Evolutionary conservation across 129 eudicot genomes (phyloP), one percentile per base, ranked within the genome.

Genomic region (Gnaphalium uliginosum): DNA sequence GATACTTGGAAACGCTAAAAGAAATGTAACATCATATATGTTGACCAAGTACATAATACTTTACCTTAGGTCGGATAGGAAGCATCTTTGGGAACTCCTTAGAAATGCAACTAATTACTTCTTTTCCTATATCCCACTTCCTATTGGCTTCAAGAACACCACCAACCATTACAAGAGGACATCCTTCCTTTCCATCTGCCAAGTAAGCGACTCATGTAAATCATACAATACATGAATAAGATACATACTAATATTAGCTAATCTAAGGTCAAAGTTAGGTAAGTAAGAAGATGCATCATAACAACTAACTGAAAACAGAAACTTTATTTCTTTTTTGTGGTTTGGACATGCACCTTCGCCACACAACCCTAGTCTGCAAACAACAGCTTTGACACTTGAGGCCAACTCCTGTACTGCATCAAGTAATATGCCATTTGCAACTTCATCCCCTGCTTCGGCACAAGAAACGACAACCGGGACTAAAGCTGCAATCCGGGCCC

Each of bases 401-500:
- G 98, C 96, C 81, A 93, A 81, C 65, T 93, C 98, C 23, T 88
- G 86, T 67, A 93, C 98, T 18, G 98, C 85, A 65, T 93, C 92
- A 39, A 79, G 79, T 69, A 93, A 87, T 60, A 93, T 93, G 66
- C 82, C 82, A 66, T 86, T 88, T 58, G 98, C 96, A 68, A 87
- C 93, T 68, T 86, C 82, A 86, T 93, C 98, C 11, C 96, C 98
- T 73, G 83, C 89, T 77, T 93, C 96, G 19, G 96, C 98, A 76
- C 96, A 90, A 25, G 95, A 79, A 53, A 93, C 92, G 35, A 93
- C 96, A 8, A 81, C 74, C 6, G 98, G 98, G 59, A 88, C 92
- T 72, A 93, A 89, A 56, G 89, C 87, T 37, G 98, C 98, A 60
- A 93, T 93, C 18, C 98, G 90, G 37, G 98, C 98, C 98, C 98